Conservation (phyloP, 768 basidiomycete species). For the Tricholoma hemisulphureum region DNA sequence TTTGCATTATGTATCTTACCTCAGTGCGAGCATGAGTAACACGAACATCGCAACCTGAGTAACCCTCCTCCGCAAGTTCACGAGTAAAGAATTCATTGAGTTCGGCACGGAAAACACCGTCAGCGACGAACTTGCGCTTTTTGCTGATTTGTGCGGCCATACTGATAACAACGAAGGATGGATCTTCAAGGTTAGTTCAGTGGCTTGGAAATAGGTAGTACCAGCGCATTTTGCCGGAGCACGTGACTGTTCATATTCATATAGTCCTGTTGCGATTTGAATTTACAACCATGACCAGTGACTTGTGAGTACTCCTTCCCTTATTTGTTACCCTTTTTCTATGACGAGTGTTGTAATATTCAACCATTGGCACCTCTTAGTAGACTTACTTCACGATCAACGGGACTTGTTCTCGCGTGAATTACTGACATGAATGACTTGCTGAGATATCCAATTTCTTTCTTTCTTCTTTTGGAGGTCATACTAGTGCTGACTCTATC, state of each 20-base stretch:
- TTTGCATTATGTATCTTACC: constrained; percentile 38
- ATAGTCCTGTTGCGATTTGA: constrained; percentile 8
- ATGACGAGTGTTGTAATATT: constrained; percentile 81
- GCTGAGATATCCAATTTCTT: constrained; percentile 63
- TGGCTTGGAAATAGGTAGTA: constrained; percentile 31
- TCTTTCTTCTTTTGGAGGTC: constrained; percentile 2
- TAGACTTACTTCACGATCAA: constrained; percentile 58
- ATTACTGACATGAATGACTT: constrained; percentile 84
- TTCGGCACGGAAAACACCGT: constrained; percentile 99
- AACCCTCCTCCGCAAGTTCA: constrained; percentile 98
- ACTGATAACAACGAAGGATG: constrained; percentile 32
- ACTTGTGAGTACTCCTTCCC: background rate
- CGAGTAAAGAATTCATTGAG: constrained; percentile 98
- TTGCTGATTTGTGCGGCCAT: constrained; percentile 93
- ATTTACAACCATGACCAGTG: background rate
- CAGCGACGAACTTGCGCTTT: constrained; percentile 98
- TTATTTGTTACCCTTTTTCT: constrained; percentile 27
- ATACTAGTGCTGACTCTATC: background rate
- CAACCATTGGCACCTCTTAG: constrained; percentile 92
- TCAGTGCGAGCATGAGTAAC: constrained; percentile 99
- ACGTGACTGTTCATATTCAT: constrained; percentile 3
- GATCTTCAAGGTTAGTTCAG: background rate
- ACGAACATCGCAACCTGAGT: constrained; percentile 99
- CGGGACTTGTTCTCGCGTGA: constrained; percentile 37
- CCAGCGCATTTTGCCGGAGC: constrained; percentile 22